Evolutionary conservation across 2,329 filamentous ascomycete genomes (phyloP).

Genomic region (Neofusicoccum laricinum): DNA sequence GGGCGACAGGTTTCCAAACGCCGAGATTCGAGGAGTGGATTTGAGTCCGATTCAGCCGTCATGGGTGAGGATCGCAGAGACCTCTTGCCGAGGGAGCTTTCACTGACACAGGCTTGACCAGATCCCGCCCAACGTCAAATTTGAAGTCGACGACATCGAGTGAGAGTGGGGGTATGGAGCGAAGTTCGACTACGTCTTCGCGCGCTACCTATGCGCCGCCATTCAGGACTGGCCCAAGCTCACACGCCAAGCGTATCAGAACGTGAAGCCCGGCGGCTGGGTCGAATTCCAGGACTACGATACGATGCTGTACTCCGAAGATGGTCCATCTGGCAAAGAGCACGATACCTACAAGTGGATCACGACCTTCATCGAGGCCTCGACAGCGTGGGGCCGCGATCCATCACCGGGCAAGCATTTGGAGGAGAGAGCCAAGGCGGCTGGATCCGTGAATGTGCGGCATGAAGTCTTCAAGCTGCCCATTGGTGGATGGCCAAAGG

Average conservation of each 20-base stretch:
- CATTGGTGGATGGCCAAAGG: conserved; percentile 19
- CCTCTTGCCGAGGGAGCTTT: no score
- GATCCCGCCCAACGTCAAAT: conserved; percentile 39
- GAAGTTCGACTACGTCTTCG: conserved; percentile 34
- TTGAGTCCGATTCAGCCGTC: background rate
- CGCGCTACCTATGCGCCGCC: conserved; percentile 28
- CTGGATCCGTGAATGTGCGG: conserved; percentile 33
- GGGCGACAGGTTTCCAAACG: background rate
- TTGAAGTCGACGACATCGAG: conserved; percentile 43
- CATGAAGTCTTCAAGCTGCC: conserved; percentile 34
- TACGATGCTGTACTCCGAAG: background rate
- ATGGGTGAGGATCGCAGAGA: background rate
- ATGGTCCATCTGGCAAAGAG: background rate
- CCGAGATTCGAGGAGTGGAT: background rate
- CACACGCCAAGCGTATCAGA: conserved; percentile 25
- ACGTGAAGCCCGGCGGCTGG: conserved; percentile 32
- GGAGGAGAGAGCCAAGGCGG: conserved; percentile 28
- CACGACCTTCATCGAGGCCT: background rate
- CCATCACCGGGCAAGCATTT: conserved; percentile 20
- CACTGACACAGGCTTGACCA: background rate
- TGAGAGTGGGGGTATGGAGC: conserved; percentile 35
- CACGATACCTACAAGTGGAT: background rate
- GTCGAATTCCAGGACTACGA: conserved; percentile 32
- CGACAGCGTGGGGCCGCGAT: background rate
- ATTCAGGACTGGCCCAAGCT: conserved; percentile 35